A percentile compares a stretch with the other conserved stretches of the same genome.
These are phyloP conservation scores for Scutellaria barbata DNA, from an alignment of 257 asterid genomes.

Conservation along the genomic window DNA sequence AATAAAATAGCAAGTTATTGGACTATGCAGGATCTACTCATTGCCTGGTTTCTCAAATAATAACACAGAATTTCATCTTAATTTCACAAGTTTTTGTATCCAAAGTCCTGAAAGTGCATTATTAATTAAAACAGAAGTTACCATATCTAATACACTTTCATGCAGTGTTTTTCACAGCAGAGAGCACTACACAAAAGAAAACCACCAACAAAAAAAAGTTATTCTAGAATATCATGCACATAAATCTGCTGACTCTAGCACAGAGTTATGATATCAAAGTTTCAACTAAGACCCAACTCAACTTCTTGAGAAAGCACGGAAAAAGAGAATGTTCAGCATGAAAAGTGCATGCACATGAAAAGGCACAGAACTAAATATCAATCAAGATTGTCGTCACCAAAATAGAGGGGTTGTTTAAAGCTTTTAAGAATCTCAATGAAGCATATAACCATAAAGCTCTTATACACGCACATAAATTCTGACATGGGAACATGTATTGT, in stretches of 20 bases:
- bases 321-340: slow-evolving; percentile 13
- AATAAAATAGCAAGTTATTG: slow-evolving; percentile 7
- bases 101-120: slow-evolving; percentile 9
- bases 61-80: slow-evolving; percentile 12
- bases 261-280: background rate
- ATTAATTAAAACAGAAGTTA: slow-evolving; percentile 1
- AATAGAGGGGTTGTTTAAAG: background rate
- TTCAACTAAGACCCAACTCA: slow-evolving; percentile 18
- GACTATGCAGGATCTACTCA: background rate
- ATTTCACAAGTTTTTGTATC: slow-evolving; percentile 2
- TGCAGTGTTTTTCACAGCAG: slow-evolving; percentile 10
- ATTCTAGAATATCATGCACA: slow-evolving; percentile 12
- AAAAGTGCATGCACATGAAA: slow-evolving; percentile 15
- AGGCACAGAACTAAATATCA: background rate
- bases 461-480: slow-evolving; percentile 24
- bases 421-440: background rate
- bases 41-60: background rate
- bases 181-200: slow-evolving; percentile 15
- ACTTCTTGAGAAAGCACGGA: slow-evolving; percentile 9
- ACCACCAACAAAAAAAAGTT: background rate
- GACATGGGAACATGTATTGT: background rate
- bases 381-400: background rate
- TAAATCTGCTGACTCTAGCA: background rate
- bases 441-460: slow-evolving; percentile 14
- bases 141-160: slow-evolving; percentile 15